Percentiles rank a stretch among this genome's conserved stretches.
These are phyloP conservation scores for Leptographium procerum DNA, from an alignment of 2,329 filamentous ascomycete genomes.

Conservation along the genomic window DNA sequence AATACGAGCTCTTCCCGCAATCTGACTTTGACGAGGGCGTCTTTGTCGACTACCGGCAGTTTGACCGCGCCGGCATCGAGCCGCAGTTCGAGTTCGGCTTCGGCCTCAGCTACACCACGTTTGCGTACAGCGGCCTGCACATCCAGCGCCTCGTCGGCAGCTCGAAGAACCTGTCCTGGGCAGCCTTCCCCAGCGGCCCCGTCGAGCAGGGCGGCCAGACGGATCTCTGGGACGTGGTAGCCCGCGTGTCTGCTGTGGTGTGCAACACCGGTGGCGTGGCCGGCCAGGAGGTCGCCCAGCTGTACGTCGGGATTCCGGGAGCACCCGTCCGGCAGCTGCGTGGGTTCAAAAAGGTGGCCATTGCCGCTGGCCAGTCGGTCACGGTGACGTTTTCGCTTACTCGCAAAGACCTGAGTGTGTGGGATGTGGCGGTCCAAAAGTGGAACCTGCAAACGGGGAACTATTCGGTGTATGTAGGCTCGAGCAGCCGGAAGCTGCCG, in stretches of 20 bases:
- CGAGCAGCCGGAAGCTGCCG: conserved; percentile 29
- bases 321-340: conserved; percentile 22
- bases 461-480: conserved; percentile 30
- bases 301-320: conserved; percentile 22
- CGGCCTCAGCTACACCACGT: conserved; percentile 44
- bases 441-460: conserved; percentile 33
- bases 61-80: conserved; percentile 33
- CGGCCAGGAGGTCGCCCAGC: conserved; percentile 33
- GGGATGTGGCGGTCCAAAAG: conserved; percentile 34
- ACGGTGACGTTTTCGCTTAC: conserved; percentile 24
- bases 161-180: conserved; percentile 43
- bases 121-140: conserved; percentile 56
- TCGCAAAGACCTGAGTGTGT: conserved; percentile 34
- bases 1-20: conserved; percentile 37
- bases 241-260: conserved; percentile 22
- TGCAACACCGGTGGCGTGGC: conserved; percentile 31
- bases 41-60: conserved; percentile 42
- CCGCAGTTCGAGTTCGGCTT: conserved; percentile 45
- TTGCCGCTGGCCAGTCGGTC: conserved; percentile 18
- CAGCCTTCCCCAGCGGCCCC: conserved; percentile 33
- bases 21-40: conserved; percentile 37
- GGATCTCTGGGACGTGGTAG: conserved; percentile 29
- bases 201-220: conserved; percentile 57
- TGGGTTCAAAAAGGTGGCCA: conserved; percentile 23
- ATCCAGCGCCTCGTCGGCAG: conserved; percentile 30